A percentile compares a stretch with the other conserved stretches of the same genome.
Conservation (phyloP, 805 yeast genomes). For the Monosporozyma solicola region DNA sequence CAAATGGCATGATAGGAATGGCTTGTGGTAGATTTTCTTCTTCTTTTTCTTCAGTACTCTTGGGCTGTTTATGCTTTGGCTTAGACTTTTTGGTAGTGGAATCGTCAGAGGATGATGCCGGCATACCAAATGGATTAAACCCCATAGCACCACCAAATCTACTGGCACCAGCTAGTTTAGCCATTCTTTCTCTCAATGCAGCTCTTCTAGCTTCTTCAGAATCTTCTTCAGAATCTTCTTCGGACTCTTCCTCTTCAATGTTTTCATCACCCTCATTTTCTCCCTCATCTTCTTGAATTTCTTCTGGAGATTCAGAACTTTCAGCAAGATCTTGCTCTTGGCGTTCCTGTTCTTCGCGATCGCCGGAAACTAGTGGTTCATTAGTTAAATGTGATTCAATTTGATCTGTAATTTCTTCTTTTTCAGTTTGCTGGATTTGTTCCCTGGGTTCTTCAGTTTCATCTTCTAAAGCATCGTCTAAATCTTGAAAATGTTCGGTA, state of each 20-base stretch:
- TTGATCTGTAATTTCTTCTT: not conserved
- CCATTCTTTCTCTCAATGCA: constrained; percentile 86
- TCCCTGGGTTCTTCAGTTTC: not conserved
- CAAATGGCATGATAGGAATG: constrained; percentile 48
- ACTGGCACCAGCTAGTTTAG: constrained; percentile 81
- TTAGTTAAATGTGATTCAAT: not conserved
- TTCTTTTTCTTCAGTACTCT: constrained; percentile 11
- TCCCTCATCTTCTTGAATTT: constrained; percentile 5
- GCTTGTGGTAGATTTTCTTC: constrained; percentile 26
- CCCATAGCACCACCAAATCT: constrained; percentile 50
- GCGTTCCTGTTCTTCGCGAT: not conserved
- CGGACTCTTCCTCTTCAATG: constrained; percentile 40
- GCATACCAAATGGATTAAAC: constrained; percentile 36
- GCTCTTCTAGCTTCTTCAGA: constrained; percentile 69
- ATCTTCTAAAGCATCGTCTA: not conserved
- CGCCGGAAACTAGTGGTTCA: not conserved
- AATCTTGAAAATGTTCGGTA: not conserved
- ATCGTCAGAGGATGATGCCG: constrained; percentile 17
- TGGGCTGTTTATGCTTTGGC: constrained; percentile 12
- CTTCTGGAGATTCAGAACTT: constrained; percentile 7
- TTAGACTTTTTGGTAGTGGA: constrained; percentile 16
- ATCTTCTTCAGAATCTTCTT: constrained; percentile 68
- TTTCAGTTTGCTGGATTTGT: not conserved
- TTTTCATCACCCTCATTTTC: constrained; percentile 27
- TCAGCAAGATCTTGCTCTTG: not conserved